Evolutionary conservation across 331 rosid species (phyloP).

Genomic region (Malus hybrid): DNA sequence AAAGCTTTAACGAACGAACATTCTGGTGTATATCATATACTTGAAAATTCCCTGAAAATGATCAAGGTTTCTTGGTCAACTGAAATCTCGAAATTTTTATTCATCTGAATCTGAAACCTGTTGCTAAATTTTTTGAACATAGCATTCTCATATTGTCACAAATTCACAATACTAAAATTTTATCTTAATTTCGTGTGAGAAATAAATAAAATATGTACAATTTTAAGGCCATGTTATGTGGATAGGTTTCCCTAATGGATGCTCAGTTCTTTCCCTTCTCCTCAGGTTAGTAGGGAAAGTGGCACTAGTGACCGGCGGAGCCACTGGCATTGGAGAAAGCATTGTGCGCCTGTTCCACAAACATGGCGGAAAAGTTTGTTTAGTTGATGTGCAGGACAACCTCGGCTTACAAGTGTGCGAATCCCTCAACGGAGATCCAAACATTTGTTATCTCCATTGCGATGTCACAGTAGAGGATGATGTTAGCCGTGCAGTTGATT

Average conservation of each 20-base stretch:
- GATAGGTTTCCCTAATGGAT: not conserved
- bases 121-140: too few species aligned
- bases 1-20: not conserved
- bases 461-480: constrained; percentile 68
- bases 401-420: constrained; percentile 48
- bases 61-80: not conserved
- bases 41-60: not conserved
- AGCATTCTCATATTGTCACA: too few species aligned
- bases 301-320: constrained; percentile 91
- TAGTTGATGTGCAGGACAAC: constrained; percentile 69
- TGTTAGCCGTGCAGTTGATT: constrained; percentile 47
- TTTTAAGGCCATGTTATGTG: too few species aligned
- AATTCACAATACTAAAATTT: too few species aligned
- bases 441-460: constrained; percentile 39
- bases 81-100: too few species aligned
- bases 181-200: too few species aligned
- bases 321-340: constrained; percentile 86
- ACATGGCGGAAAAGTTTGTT: constrained; percentile 78
- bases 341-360: constrained; percentile 52
- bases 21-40: not conserved
- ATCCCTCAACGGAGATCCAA: constrained; percentile 33
- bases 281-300: constrained; percentile 74
- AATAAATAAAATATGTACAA: too few species aligned
- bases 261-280: not conserved
- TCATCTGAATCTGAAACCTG: too few species aligned